Percentiles rank a stretch among this genome's conserved stretches.
Evolutionary conservation across 306 rosid species (phyloP).

Genomic region (Comarum palustre): DNA sequence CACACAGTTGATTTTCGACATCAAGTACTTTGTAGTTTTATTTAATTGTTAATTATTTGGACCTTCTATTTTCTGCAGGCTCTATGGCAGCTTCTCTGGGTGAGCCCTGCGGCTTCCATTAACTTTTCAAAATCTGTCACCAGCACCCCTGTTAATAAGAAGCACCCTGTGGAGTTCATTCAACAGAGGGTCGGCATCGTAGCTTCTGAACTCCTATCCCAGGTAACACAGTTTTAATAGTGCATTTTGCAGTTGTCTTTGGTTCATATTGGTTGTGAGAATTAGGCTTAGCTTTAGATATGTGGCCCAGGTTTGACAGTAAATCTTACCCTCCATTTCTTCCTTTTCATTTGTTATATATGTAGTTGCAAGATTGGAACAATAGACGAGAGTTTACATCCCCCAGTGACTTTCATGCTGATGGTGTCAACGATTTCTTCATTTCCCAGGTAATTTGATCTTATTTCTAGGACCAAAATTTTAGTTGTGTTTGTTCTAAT

Average conservation of each 20-base stretch:
- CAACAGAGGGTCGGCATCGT: conserved; percentile 84
- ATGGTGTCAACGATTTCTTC: conserved; percentile 92
- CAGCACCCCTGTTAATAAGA: conserved; percentile 44
- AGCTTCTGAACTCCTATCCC: conserved; percentile 85
- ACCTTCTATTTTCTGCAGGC: conserved; percentile 59
- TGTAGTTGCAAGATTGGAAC: conserved; percentile 98
- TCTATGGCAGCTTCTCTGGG: conserved; percentile 95
- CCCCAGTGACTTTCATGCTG: conserved; percentile 89
- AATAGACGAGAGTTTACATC: conserved; percentile 82
- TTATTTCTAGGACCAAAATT: conserved; percentile 5
- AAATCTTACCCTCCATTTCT: conserved; percentile 5
- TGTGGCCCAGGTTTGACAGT: conserved; percentile 5
- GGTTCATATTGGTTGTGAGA: conserved; percentile 14
- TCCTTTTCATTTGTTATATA: conserved; percentile 23
- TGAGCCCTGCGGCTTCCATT: conserved; percentile 56
- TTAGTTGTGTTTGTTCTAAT: conserved; percentile 14
- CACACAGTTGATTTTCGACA: background rate
- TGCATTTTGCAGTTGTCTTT: conserved; percentile 17
- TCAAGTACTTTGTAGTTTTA: conserved; percentile 2
- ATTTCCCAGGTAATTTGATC: conserved; percentile 79
- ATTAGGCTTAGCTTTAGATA: conserved; percentile 10
- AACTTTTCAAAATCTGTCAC: conserved; percentile 44
- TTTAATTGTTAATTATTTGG: background rate
- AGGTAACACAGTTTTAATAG: conserved; percentile 48
- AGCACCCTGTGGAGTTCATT: conserved; percentile 59